Evolutionary conservation across 2,329 filamentous ascomycete genomes (phyloP), one percentile per base, ranked within the genome.

Genomic region (Ceratocystis lukuohia): DNA sequence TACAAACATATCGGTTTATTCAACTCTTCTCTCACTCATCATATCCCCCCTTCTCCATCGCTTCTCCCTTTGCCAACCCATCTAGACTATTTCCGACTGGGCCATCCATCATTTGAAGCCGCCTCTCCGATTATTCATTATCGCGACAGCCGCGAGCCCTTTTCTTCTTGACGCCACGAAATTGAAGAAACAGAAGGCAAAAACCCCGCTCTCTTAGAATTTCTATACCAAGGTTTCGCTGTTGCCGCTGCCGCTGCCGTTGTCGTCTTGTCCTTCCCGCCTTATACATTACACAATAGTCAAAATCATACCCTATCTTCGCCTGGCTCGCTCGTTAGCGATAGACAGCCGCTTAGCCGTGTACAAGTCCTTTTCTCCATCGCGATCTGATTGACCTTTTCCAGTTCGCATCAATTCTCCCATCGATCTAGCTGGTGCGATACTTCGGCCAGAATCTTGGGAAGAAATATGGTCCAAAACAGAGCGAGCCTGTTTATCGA

Each of bases 401-500:
- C 46, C 46, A 20, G 45, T 2, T 10, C 45, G 37, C 25, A 44
- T 33, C 63, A 28, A 15, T 12, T 45, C 46, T 12, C 20, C 48
- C 48, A 33, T 48, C 61, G 12, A 48, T 25, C 30, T 17, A 62
- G 15, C 37, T 20, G 22, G 61, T 62, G 37, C 61, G 37, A 45
- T 30, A 62, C 17, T n/a, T 33, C 61, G n/a, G 15, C 37, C 28
- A 22, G 25, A 41, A 41, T n/a, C 17, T 25, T 25, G n/a, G n/a
- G 48, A 17, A 30, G 30, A 59, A 64, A 25, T 30, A 67, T 67
- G 66, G 66, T 57, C 20, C 64, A 61, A 20, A 63, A 63, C 33
- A 61, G 66, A 67, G 62, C 66, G 33, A 64, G 61, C 56, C 48
- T 64, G 33, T 68, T 65, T 37, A 64, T 68, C 17, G 66, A 68